These are phyloP conservation scores for Pilaira anomala DNA, from an alignment of 192 early-diverging fungal species.

Conservation along the genomic window DNA sequence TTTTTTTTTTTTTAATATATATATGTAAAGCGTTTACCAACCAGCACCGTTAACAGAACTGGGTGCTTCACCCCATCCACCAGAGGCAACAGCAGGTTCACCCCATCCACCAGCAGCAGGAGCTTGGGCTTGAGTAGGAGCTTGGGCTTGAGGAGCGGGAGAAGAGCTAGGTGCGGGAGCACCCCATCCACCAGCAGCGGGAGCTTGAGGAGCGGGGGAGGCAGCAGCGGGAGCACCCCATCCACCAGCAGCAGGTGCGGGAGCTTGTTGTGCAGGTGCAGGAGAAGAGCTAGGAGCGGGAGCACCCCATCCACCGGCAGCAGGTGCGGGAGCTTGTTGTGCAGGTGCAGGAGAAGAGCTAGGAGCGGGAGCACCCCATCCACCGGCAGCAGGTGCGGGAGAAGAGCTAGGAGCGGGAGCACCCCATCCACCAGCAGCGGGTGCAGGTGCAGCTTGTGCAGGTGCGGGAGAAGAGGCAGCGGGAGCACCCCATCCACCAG, in stretches of 20 bases:
- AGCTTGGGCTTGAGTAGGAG: too few relatives aligned
- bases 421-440: slow-evolving; percentile 11
- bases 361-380: slow-evolving; percentile 17
- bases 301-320: too few relatives aligned
- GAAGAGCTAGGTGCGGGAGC: slow-evolving; percentile 5
- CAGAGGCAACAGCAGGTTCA: slow-evolving; percentile 3
- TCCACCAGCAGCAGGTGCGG: slow-evolving; percentile 15
- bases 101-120: slow-evolving; percentile 20
- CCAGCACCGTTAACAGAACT: background rate
- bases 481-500: slow-evolving; percentile 17
- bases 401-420: slow-evolving; percentile 6
- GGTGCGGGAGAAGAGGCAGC: background rate
- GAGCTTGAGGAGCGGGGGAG: slow-evolving; percentile 6
- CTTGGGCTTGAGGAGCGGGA: slow-evolving; percentile 1
- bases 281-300: slow-evolving; percentile 6
- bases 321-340: slow-evolving; percentile 1
- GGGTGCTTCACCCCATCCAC: slow-evolving; percentile 20
- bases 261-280: background rate
- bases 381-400: slow-evolving; percentile 10
- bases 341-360: slow-evolving; percentile 2
- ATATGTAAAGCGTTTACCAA: background rate
- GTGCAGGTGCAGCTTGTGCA: slow-evolving; percentile 11
- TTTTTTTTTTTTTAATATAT: background rate
- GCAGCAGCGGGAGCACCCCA: slow-evolving; percentile 15
- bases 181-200: too few relatives aligned